A percentile compares a stretch with the other conserved stretches of the same genome.
Conservation (phyloP, 2,329 filamentous ascomycete genomes). For the Fulvia fulva region DNA sequence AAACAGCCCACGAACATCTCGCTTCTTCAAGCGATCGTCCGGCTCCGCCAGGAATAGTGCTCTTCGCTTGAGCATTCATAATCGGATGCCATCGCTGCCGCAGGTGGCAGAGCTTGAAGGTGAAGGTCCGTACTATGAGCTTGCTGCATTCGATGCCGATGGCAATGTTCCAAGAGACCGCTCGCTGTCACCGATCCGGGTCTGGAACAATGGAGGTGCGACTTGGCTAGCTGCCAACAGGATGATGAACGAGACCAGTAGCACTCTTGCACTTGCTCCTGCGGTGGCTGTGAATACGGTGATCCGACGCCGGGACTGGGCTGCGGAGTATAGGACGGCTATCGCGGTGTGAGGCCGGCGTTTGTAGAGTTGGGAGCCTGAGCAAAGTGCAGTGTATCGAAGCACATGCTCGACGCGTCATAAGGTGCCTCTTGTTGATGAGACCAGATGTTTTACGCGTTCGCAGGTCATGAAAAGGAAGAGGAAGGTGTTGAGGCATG, state of each 20-base stretch:
- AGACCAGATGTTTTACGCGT: too few species aligned
- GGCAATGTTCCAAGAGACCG: not conserved
- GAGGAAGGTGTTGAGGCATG: too few species aligned
- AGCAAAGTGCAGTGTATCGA: too few species aligned
- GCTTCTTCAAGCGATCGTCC: not conserved
- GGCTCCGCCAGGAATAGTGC: not conserved
- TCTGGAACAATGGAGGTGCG: not conserved
- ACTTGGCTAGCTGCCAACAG: not conserved
- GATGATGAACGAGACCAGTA: not conserved
- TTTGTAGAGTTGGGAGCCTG: too few species aligned
- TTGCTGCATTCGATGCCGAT: not conserved
- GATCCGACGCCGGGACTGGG: not conserved
- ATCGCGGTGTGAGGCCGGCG: not conserved
- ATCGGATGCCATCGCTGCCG: not conserved
- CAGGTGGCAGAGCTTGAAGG: not conserved
- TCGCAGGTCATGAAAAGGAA: too few species aligned
- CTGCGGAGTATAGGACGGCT: not conserved
- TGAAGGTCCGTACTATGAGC: not conserved
- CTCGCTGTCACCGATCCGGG: not conserved
- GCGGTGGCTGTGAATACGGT: not conserved
- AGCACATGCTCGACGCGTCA: too few species aligned
- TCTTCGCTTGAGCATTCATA: not conserved
- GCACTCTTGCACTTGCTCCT: not conserved
- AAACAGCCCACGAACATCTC: not conserved
- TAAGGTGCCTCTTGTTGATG: too few species aligned